Evolutionary conservation across 192 early-diverging fungal genomes (phyloP).

Genomic region (Backusella tuberculispora): DNA sequence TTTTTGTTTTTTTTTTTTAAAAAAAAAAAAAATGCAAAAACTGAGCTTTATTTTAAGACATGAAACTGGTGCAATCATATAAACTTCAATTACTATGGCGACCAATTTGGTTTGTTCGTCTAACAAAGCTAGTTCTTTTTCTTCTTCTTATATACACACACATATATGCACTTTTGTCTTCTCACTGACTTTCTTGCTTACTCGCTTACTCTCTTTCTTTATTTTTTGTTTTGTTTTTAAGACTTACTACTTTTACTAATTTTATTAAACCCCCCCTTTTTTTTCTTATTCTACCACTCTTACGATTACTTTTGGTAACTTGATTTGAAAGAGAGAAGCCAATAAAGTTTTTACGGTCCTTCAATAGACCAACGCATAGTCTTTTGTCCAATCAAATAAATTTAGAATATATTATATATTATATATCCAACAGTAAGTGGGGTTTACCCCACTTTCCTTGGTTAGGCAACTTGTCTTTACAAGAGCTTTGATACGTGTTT

Average conservation of each 20-base stretch:
- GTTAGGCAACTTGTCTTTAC: background rate
- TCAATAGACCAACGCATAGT: background rate
- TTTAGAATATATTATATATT: constrained; percentile 2
- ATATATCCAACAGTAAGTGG: background rate
- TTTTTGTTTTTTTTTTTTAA: too few relatives aligned
- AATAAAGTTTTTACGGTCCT: background rate
- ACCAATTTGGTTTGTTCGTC: background rate
- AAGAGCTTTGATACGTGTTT: background rate
- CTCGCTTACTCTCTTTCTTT: background rate
- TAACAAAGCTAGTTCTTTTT: background rate
- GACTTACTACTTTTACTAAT: too few relatives aligned
- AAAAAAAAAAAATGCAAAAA: constrained; percentile 1
- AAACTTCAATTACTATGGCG: background rate
- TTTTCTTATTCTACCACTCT: background rate
- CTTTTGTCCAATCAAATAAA: constrained; percentile 14
- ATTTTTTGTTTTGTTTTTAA: constrained; percentile 7
- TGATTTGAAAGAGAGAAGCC: constrained; percentile 9
- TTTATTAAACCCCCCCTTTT: too few relatives aligned
- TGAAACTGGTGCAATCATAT: background rate
- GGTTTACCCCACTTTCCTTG: constrained; percentile 4
- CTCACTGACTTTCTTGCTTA: too few relatives aligned
- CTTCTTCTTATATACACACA: background rate
- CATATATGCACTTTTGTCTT: background rate
- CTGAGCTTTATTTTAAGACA: background rate
- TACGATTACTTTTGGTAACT: constrained; percentile 7